phyloP scores from a whole-genome alignment of 345 rosid species.

The Angophora floribunda region DNA sequence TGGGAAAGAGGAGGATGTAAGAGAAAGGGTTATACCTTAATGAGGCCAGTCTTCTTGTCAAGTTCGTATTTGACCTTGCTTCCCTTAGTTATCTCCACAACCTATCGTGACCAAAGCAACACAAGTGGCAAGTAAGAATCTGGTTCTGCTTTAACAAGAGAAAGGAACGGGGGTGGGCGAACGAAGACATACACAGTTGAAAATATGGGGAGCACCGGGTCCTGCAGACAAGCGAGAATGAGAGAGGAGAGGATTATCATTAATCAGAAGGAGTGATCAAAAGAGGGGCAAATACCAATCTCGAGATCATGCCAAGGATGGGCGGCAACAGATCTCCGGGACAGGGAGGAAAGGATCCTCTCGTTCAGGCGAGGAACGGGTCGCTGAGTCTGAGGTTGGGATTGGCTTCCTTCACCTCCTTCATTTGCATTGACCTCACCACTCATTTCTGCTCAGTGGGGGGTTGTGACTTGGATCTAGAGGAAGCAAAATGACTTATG shows the following conservation, averaged over 20 bases:
- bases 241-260: neutral
- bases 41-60: slow-evolving; percentile 95
- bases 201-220: slow-evolving; percentile 77
- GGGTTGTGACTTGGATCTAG: neutral
- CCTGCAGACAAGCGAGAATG: slow-evolving; percentile 32
- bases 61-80: slow-evolving; percentile 98
- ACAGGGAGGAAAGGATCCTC: slow-evolving; percentile 93
- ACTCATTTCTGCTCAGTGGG: slow-evolving; percentile 27
- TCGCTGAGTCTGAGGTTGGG: neutral
- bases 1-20: neutral
- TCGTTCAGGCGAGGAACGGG: slow-evolving; percentile 68
- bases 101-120: slow-evolving; percentile 24
- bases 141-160: neutral
- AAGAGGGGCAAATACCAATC: slow-evolving; percentile 40
- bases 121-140: neutral
- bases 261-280: neutral
- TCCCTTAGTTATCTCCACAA: slow-evolving; percentile 96
- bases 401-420: neutral
- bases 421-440: slow-evolving; percentile 15
- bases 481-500: neutral
- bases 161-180: neutral
- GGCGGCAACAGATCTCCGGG: slow-evolving; percentile 86
- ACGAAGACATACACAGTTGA: slow-evolving; percentile 48
- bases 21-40: slow-evolving; percentile 41
- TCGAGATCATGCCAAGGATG: slow-evolving; percentile 99